Evolutionary conservation across 2,329 filamentous ascomycete species (phyloP).

Genomic region (Pseudogymnoascus pannorum): DNA sequence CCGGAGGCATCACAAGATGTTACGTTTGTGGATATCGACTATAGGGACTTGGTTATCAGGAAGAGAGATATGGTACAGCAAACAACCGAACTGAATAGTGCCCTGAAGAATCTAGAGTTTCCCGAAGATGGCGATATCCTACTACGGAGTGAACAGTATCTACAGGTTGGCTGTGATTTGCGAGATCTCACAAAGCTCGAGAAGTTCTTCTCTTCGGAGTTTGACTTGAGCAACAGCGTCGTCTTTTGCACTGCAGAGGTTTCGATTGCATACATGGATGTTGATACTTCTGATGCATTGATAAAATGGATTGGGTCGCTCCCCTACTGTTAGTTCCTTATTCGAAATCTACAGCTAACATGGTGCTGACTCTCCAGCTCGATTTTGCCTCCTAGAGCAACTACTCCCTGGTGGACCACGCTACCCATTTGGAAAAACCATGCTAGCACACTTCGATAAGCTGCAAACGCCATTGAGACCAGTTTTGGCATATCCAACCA

Average conservation of each 20-base stretch:
- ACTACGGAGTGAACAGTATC: conserved; percentile 62
- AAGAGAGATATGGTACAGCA: conserved; percentile 63
- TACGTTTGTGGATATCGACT: conserved; percentile 80
- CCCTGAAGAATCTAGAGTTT: conserved; percentile 40
- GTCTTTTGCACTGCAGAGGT: conserved; percentile 85
- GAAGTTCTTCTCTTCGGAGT: conserved; percentile 47
- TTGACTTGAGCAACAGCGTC: conserved; percentile 50
- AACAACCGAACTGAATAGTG: conserved; percentile 50
- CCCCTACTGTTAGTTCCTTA: conserved; percentile 28
- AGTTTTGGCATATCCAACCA: conserved; percentile 60
- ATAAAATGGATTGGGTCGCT: conserved; percentile 71
- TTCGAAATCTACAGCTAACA: not conserved
- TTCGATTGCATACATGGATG: conserved; percentile 84
- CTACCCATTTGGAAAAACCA: conserved; percentile 80
- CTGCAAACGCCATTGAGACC: conserved; percentile 71
- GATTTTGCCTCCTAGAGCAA: conserved; percentile 84
- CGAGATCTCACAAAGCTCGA: conserved; percentile 57
- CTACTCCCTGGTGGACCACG: conserved; percentile 68
- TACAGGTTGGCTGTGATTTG: conserved; percentile 76
- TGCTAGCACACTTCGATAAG: conserved; percentile 78
- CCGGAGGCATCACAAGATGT: conserved; percentile 47
- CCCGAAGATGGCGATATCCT: conserved; percentile 42
- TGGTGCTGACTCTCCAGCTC: conserved; percentile 42
- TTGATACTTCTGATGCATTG: conserved; percentile 61
- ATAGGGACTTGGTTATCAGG: conserved; percentile 67